Conservation (phyloP, 2,329 filamentous ascomycete genomes). For the Coniella lustricola region DNA sequence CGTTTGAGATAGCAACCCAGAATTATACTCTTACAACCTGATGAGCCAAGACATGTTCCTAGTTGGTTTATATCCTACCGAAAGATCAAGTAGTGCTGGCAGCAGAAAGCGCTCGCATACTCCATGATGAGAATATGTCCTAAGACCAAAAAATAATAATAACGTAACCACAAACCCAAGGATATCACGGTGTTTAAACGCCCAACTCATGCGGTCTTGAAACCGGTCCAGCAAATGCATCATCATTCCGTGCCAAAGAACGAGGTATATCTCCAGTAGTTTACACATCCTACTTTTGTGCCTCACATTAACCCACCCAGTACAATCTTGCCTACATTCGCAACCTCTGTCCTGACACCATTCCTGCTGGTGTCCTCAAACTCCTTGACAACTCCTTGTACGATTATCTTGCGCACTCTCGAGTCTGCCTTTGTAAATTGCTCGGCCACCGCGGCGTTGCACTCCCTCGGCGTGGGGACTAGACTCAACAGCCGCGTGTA, state of each 20-base stretch:
- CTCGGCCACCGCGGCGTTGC: constrained; percentile 65
- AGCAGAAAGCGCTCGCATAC: neutral
- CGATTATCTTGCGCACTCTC: constrained; percentile 78
- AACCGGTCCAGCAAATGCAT: constrained; percentile 11
- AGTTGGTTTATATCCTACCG: too few relatives aligned
- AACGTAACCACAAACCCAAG: constrained; percentile 3
- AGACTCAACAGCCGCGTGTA: constrained; percentile 74
- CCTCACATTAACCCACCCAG: constrained; percentile 71
- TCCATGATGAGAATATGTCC: neutral
- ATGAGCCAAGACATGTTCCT: too few relatives aligned
- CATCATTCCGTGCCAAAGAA: constrained; percentile 9
- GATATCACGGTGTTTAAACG: constrained; percentile 11
- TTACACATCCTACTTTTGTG: neutral
- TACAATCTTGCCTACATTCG: constrained; percentile 81
- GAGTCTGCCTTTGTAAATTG: constrained; percentile 86
- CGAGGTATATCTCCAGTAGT: too few relatives aligned
- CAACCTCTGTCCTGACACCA: constrained; percentile 73
- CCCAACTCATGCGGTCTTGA: constrained; percentile 7
- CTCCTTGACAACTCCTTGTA: constrained; percentile 80
- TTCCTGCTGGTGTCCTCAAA: constrained; percentile 81
- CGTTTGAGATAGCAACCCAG: too few relatives aligned
- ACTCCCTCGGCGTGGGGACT: constrained; percentile 67
- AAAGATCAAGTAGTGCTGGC: neutral
- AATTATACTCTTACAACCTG: too few relatives aligned
- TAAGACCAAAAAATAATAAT: neutral